phyloP scores from a whole-genome alignment of 345 rosid species.

The Euclidium syriacum region DNA sequence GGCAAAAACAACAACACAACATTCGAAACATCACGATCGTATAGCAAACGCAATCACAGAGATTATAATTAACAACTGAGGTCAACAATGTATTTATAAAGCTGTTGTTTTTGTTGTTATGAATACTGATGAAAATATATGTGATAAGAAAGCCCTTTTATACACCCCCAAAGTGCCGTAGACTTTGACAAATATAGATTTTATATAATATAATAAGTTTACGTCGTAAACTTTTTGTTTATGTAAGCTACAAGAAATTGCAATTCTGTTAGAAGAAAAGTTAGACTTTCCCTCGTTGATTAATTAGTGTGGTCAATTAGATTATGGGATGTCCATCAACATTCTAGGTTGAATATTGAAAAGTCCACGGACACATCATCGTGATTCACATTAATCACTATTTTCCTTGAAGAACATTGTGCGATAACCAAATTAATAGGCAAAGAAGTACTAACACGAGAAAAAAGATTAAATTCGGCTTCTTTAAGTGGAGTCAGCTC shows the following conservation, averaged over 20 bases:
- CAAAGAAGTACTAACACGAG: too few species aligned
- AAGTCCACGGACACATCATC: too few species aligned
- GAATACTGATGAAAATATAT: constrained; percentile 1
- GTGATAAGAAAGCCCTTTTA: background rate
- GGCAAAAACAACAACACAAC: constrained; percentile 13
- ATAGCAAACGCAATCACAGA: constrained; percentile 7
- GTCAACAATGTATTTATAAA: background rate
- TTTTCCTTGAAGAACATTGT: too few species aligned
- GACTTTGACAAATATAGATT: too few species aligned
- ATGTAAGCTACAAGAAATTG: too few species aligned
- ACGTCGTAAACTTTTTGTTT: too few species aligned
- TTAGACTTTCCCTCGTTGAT: background rate
- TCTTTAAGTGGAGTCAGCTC: too few species aligned
- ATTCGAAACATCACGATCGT: constrained; percentile 12
- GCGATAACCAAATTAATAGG: too few species aligned
- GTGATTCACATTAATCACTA: too few species aligned
- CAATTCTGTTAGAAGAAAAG: background rate
- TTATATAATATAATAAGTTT: too few species aligned
- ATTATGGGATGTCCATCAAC: background rate
- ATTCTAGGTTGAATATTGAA: too few species aligned
- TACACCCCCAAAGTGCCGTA: background rate
- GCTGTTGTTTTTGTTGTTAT: background rate
- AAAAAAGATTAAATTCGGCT: too few species aligned
- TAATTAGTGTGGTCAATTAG: background rate
- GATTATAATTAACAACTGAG: background rate